Conservation (phyloP, 345 rosid genomes). For the Garcia nutans region DNA sequence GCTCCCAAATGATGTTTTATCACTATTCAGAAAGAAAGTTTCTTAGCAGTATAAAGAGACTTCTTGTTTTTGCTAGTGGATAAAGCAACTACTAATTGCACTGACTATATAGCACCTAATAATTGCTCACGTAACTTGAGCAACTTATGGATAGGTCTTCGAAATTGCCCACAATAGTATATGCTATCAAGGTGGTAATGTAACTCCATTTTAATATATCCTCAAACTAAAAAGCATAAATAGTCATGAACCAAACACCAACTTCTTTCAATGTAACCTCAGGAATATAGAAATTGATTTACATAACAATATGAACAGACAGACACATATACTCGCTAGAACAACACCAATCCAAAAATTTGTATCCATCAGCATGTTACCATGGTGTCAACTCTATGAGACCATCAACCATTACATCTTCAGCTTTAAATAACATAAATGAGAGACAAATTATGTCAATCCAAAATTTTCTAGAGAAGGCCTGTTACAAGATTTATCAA, state of each 20-base stretch:
- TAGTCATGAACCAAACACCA: not conserved
- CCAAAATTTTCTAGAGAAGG: not conserved
- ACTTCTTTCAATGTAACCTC: not conserved
- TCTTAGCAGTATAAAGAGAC: not conserved
- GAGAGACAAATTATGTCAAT: not conserved
- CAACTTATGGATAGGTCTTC: not conserved
- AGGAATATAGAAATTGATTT: not conserved
- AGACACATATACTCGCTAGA: not conserved
- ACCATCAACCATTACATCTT: not conserved
- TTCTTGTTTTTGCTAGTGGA: not conserved
- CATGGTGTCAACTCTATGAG: not conserved
- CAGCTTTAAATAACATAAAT: not conserved
- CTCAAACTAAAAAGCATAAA: not conserved
- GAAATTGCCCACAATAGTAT: not conserved
- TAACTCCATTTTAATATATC: not conserved
- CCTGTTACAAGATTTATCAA: not conserved
- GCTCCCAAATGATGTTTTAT: not conserved
- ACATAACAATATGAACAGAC: not conserved
- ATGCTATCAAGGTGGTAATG: not conserved
- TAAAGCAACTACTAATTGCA: not conserved
- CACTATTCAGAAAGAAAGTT: not conserved
- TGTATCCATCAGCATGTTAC: not conserved
- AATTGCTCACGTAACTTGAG: too few relatives aligned
- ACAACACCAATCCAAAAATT: not conserved
- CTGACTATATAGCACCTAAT: not conserved